These are phyloP conservation scores for Xerocomus amazonicus DNA, from an alignment of 1,284 basidiomycete genomes.

Conservation along the genomic window DNA sequence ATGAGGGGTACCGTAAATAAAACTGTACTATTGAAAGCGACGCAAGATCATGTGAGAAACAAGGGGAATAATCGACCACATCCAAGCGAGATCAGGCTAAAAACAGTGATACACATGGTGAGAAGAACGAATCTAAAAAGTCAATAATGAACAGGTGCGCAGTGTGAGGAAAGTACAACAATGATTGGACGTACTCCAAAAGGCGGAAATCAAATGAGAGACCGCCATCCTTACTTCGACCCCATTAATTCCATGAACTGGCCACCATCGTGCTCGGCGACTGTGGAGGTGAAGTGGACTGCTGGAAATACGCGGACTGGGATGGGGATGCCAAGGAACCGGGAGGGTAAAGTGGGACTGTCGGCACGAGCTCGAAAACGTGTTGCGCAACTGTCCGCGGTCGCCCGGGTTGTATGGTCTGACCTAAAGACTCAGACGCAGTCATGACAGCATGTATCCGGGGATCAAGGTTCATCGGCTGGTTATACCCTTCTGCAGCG, in stretches of 20 bases:
- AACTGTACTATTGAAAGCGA: neutral
- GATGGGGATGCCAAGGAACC: constrained; percentile 62
- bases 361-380: constrained; percentile 79
- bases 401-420: constrained; percentile 35
- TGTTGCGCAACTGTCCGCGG: constrained; percentile 59
- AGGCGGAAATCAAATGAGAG: neutral
- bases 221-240: neutral
- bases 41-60: neutral
- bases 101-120: neutral
- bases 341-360: constrained; percentile 65
- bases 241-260: constrained; percentile 25
- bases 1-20: neutral
- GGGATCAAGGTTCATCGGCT: constrained; percentile 62
- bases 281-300: constrained; percentile 57
- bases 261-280: constrained; percentile 42
- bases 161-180: neutral
- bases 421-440: constrained; percentile 41
- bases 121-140: neutral
- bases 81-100: too few relatives aligned
- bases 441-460: constrained; percentile 76
- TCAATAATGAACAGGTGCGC: neutral
- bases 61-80: neutral
- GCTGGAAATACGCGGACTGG: constrained; percentile 58
- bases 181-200: neutral
- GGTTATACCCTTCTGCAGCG: constrained; percentile 27